A percentile compares a stretch with the other conserved stretches of the same genome.
Conservation (phyloP, 2,329 filamentous ascomycete species). For the Torrubiella hemipterigena region DNA sequence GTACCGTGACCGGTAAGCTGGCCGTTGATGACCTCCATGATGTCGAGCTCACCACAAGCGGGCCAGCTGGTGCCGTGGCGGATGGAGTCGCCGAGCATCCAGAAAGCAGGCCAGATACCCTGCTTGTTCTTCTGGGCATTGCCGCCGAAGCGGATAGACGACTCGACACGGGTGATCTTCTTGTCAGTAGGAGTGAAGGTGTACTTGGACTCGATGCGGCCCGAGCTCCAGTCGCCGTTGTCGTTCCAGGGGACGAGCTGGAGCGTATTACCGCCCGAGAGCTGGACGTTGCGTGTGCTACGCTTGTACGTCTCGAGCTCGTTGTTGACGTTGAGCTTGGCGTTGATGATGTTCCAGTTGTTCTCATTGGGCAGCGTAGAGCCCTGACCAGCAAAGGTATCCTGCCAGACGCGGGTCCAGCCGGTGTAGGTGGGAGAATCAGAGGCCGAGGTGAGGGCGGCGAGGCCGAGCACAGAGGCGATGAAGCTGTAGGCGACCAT, state of each 20-base stretch:
- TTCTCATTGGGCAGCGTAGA: slow-evolving; percentile 19
- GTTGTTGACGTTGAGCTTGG: slow-evolving; percentile 34
- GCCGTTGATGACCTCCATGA: slow-evolving; percentile 45
- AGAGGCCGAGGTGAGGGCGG: slow-evolving; percentile 21
- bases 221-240: slow-evolving; percentile 37
- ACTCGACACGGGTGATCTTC: slow-evolving; percentile 33
- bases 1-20: slow-evolving; percentile 32
- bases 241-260: slow-evolving; percentile 37
- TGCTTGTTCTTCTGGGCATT: slow-evolving; percentile 29
- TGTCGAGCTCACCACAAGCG: slow-evolving; percentile 42
- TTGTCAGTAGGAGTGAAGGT: slow-evolving; percentile 33
- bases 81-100: slow-evolving; percentile 39
- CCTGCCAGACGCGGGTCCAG: slow-evolving; percentile 27
- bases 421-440: slow-evolving; percentile 25
- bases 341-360: slow-evolving; percentile 29
- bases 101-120: slow-evolving; percentile 48
- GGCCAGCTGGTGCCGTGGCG: slow-evolving; percentile 39
- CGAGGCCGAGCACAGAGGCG: slow-evolving; percentile 16
- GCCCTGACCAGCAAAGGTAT: slow-evolving; percentile 26
- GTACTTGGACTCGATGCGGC: slow-evolving; percentile 37
- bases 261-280: slow-evolving; percentile 35
- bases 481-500: slow-evolving; percentile 14
- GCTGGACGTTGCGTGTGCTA: slow-evolving; percentile 33
- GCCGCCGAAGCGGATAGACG: slow-evolving; percentile 32
- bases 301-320: slow-evolving; percentile 38